These are phyloP conservation scores for Fusarium nodosum DNA, from an alignment of 2,329 filamentous ascomycete genomes.

Conservation along the genomic window DNA sequence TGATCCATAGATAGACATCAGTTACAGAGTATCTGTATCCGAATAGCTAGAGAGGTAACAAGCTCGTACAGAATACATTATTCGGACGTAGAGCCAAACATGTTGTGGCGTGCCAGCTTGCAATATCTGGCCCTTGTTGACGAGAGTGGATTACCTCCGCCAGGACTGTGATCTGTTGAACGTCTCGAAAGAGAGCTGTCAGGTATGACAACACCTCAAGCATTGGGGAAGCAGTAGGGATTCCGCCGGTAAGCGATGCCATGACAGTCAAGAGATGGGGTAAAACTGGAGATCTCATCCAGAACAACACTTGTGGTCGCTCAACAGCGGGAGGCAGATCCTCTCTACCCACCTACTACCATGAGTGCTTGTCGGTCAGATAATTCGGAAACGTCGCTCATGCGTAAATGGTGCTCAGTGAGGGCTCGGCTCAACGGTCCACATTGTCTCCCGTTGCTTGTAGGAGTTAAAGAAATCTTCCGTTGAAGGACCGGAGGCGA, in stretches of 20 bases:
- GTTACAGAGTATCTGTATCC: slow-evolving; percentile 30
- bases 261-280: slow-evolving; percentile 32
- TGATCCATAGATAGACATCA: slow-evolving; percentile 33
- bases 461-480: slow-evolving; percentile 11
- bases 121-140: slow-evolving; percentile 42
- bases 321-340: slow-evolving; percentile 44
- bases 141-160: slow-evolving; percentile 35
- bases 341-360: slow-evolving; percentile 36
- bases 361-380: slow-evolving; percentile 25
- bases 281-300: slow-evolving; percentile 43
- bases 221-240: slow-evolving; percentile 30
- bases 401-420: slow-evolving; percentile 17
- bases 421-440: slow-evolving; percentile 12
- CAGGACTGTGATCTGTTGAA: slow-evolving; percentile 32
- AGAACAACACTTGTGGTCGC: slow-evolving; percentile 38
- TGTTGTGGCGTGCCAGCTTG: slow-evolving; percentile 29
- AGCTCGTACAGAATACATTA: slow-evolving; percentile 40
- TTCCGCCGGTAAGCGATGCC: slow-evolving; percentile 38
- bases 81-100: slow-evolving; percentile 33
- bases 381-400: slow-evolving; percentile 33
- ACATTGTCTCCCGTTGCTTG: slow-evolving; percentile 26
- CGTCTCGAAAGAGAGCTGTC: slow-evolving; percentile 37
- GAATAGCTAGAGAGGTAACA: slow-evolving; percentile 23
- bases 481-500: slow-evolving; percentile 36
- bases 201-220: slow-evolving; percentile 38